Conservation (phyloP, 1,139 yeast genomes). For the Pichia terricola region DNA sequence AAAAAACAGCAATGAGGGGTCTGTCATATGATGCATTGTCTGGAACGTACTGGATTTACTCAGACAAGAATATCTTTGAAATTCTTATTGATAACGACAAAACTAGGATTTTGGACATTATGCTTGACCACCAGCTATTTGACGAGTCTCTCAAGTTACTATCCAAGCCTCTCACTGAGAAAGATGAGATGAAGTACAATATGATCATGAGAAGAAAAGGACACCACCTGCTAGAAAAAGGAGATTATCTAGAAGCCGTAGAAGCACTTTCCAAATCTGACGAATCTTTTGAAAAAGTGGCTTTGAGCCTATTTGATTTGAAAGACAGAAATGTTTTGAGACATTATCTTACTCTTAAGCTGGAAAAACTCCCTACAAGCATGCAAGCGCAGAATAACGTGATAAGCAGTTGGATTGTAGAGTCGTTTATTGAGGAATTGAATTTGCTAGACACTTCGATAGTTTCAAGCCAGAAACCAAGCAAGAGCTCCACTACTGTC, state of each 20-base stretch:
- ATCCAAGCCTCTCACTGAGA: conserved; percentile 20
- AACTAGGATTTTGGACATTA: conserved; percentile 65
- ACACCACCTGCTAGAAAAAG: conserved; percentile 34
- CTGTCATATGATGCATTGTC: conserved; percentile 47
- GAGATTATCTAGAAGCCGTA: conserved; percentile 45
- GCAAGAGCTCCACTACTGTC: not conserved
- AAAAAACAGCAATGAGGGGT: conserved; percentile 32
- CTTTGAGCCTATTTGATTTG: conserved; percentile 49
- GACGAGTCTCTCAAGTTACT: conserved; percentile 53
- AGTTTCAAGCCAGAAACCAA: conserved; percentile 1
- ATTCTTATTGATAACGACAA: conserved; percentile 62
- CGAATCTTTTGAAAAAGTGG: conserved; percentile 63
- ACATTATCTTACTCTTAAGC: conserved; percentile 48
- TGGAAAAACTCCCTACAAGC: conserved; percentile 30
- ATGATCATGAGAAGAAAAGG: conserved; percentile 58
- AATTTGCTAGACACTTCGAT: conserved; percentile 36
- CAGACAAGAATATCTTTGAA: conserved; percentile 48
- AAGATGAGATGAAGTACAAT: conserved; percentile 38
- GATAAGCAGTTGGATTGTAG: conserved; percentile 78
- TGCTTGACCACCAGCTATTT: conserved; percentile 51
- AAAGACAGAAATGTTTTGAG: conserved; percentile 38
- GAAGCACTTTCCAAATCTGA: conserved; percentile 51
- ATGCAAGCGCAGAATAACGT: conserved; percentile 48
- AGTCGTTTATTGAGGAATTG: conserved; percentile 45
- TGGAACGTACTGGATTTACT: conserved; percentile 53